phyloP scores from a whole-genome alignment of 2,329 filamentous ascomycete species.

The Nothophoma quercina region DNA sequence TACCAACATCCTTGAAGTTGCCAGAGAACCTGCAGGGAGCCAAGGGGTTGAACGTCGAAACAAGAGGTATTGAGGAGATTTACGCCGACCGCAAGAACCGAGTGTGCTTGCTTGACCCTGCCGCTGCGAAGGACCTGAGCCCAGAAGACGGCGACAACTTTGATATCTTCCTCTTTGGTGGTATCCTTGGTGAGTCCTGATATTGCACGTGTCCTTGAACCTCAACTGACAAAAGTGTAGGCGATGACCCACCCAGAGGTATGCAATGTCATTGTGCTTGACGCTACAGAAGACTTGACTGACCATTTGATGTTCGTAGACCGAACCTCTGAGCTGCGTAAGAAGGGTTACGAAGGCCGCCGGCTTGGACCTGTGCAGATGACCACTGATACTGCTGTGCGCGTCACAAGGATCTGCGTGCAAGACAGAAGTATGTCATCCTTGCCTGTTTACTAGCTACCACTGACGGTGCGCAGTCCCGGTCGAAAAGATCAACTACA shows the following conservation, averaged over 20 bases:
- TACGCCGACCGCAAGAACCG: slow-evolving; percentile 75
- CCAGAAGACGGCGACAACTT: slow-evolving; percentile 85
- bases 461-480: slow-evolving; percentile 63
- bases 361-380: slow-evolving; percentile 92
- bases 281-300: slow-evolving; percentile 19
- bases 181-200: slow-evolving; percentile 77
- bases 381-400: slow-evolving; percentile 97
- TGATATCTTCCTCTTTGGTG: slow-evolving; percentile 93
- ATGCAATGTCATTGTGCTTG: slow-evolving; percentile 42
- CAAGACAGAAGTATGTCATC: slow-evolving; percentile 75
- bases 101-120: slow-evolving; percentile 89
- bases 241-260: slow-evolving; percentile 94
- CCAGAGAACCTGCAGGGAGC: slow-evolving; percentile 65
- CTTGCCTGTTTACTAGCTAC: background rate
- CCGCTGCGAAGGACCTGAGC: slow-evolving; percentile 79
- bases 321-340: slow-evolving; percentile 91
- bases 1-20: slow-evolving; percentile 71
- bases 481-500: slow-evolving; percentile 78
- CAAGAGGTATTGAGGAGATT: slow-evolving; percentile 80
- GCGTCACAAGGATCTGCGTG: slow-evolving; percentile 88
- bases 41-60: slow-evolving; percentile 74
- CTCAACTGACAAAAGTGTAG: slow-evolving; percentile 57
- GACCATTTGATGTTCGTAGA: slow-evolving; percentile 61
- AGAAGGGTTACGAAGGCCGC: slow-evolving; percentile 89
- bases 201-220: slow-evolving; percentile 1